Evolutionary conservation across 352 stramenopile species (phyloP).

Genomic region (Pythium oligandrum): DNA sequence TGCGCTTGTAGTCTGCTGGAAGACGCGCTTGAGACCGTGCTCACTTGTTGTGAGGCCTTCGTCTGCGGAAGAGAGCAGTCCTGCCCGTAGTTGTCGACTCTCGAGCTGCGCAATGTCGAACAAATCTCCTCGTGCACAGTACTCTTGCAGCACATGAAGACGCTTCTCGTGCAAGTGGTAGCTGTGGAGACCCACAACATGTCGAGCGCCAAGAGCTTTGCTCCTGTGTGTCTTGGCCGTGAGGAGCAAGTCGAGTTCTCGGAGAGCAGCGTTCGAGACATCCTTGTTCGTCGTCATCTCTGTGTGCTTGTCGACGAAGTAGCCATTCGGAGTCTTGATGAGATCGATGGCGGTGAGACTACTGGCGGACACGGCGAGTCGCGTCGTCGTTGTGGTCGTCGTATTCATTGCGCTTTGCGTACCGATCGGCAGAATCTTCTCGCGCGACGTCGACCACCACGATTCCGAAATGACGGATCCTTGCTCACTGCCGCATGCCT

Average conservation of each 20-base stretch:
- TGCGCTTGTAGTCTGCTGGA: conserved; percentile 76
- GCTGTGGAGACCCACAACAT: conserved; percentile 45
- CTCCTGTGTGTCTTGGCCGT: conserved; percentile 8
- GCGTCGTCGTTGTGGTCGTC: conserved; percentile 3
- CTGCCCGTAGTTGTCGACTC: conserved; percentile 33
- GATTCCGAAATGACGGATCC: too few relatives aligned
- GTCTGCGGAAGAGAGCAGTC: conserved; percentile 14
- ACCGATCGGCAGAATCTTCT: too few relatives aligned
- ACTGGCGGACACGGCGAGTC: conserved; percentile 14
- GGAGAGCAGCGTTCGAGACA: conserved; percentile 32
- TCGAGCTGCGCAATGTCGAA: conserved; percentile 50
- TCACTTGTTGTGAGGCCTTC: conserved; percentile 36
- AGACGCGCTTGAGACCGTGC: conserved; percentile 30
- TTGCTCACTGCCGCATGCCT: too few relatives aligned
- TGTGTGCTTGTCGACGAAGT: conserved; percentile 67
- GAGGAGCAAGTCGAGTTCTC: conserved; percentile 65
- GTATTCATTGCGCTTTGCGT: neutral
- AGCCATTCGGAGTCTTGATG: conserved; percentile 26
- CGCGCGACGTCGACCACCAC: too few relatives aligned
- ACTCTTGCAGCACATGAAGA: conserved; percentile 62
- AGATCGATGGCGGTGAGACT: conserved; percentile 37
- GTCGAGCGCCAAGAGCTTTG: conserved; percentile 1
- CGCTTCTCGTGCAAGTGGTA: conserved; percentile 46
- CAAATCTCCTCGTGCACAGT: conserved; percentile 59
- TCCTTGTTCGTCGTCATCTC: conserved; percentile 26